Evolutionary conservation across 1,284 basidiomycete genomes (phyloP), one percentile per base, ranked within the genome.

Genomic region (Sutorius eximius): DNA sequence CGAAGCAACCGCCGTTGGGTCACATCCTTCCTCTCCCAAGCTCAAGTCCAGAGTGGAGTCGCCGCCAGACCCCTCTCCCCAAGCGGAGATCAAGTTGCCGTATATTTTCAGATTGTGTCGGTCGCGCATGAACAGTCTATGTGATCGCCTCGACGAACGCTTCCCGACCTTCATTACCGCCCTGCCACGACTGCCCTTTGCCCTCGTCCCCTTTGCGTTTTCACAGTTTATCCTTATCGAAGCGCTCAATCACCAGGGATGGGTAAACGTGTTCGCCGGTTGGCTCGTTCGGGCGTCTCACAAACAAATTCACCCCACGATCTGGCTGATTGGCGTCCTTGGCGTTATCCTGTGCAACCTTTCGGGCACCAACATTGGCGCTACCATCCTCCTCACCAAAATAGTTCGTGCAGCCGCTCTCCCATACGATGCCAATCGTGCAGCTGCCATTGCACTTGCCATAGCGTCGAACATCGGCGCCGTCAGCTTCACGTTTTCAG

Each of bases 161-260:
- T 91, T 94, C 67, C 95, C 93, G 0, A 95, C 89, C 0, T 81
- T 92, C 38, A 77, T 81, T 62, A 82, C 80, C 16, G 86, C 91
- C 0, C 71, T 88, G 2, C 82, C 84, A 1, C 81, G 89, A 11
- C 77, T 95, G 0, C 93, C 93, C 0, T 82, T 93, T 56, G 81
- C 84, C 11, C 82, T 98, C 8, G 76, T 98, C 11, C 94, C 94
- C 0, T 98, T 98, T 66, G 92, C 95, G 0, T 94, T 98, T 69
- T 87, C 89, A 6, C 94, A 97, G 76, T 98, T 98, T 75, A 93
- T 98, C 63, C 83, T 98, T 45, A 93, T 97, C 51, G 89, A 96
- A 67, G 90, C 82, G 0, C 79, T 98, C 9, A 81, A 85, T 5
- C 80, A 87, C 55, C 86, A 89, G 51, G 94, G 94, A n/a, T 98